Base-by-base conservation (phyloP, 306 rosid genomes). In the Cicer judaicum region DNA sequence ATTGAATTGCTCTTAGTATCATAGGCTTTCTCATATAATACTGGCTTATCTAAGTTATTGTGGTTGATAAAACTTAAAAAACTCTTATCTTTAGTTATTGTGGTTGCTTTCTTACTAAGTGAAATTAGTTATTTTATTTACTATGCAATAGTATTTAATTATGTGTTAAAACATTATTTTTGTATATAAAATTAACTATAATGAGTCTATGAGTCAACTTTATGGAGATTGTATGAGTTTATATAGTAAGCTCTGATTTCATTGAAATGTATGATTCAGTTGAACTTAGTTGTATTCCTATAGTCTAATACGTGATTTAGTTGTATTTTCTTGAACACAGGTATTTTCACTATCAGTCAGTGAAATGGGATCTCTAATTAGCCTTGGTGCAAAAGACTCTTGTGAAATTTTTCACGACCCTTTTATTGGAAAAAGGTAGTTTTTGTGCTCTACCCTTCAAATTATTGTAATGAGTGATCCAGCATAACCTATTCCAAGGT, bases 351-450 rank as follows among this genome's bases (percentile, higher is more conserved):
- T 93, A 57, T 89, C 97, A 14, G 92, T 88, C 78, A 68, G 75
- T 77, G 97, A 93, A 87, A 89, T 93, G 63, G 98, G 96, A 80
- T 80, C 63, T 81, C 43, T 93, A 15, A 72, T 91, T 73, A 74
- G 85, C 85, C 97, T 93, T 72, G 97, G 97, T 36, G 36, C 87
- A 12, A 86, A 69, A 67, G 96, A 81, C 15, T 87, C 98, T 15
- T 85, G 85, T 72, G 98, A 91, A 83, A 85, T 91, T 62, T 89
- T 81, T 68, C 96, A 89, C 54, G 91, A 91, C 44, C 89, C 90
- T 65, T 80, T 63, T 42, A 85, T 84, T 82, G 85, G 89, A 10
- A 89, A 75, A 79, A 85, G 96, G 98, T 91, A 78, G 43, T 74
- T 16, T 78, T 53, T 47, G 19, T 60, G 64, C 15, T 46, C 18